A percentile compares a stretch with the other conserved stretches of the same genome.
Evolutionary conservation across 1,139 yeast genomes (phyloP).

Genomic region (Geotrichum citri-aurantii): DNA sequence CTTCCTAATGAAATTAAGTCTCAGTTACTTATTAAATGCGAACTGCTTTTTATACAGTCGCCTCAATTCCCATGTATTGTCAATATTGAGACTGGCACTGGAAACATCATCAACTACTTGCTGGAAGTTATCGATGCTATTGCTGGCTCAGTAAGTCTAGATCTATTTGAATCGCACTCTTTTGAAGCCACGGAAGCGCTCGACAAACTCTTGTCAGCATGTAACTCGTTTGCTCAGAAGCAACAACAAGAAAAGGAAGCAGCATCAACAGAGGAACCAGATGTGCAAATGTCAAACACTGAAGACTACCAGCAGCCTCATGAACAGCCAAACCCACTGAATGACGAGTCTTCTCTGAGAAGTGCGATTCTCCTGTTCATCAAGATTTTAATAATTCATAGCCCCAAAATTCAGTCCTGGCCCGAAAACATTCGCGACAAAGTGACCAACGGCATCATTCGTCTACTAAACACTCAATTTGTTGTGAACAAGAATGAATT

Average conservation of each 20-base stretch:
- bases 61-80: conserved; percentile 43
- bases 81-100: conserved; percentile 22
- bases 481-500: conserved; percentile 22
- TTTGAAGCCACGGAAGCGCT: conserved; percentile 23
- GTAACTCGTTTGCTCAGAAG: conserved; percentile 17
- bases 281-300: neutral
- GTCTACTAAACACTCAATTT: conserved; percentile 35
- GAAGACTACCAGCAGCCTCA: neutral
- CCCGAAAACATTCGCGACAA: conserved; percentile 31
- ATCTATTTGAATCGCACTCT: conserved; percentile 22
- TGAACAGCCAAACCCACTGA: neutral
- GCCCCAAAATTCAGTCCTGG: conserved; percentile 25
- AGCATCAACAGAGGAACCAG: neutral
- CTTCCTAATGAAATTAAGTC: conserved; percentile 35
- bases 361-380: conserved; percentile 41
- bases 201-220: conserved; percentile 22
- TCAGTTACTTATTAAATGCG: conserved; percentile 37
- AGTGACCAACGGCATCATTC: conserved; percentile 41
- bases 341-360: conserved; percentile 2
- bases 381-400: conserved; percentile 55
- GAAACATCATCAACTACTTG: conserved; percentile 21
- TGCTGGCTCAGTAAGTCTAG: conserved; percentile 25
- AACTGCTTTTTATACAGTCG: conserved; percentile 42
- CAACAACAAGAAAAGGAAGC: neutral
- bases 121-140: conserved; percentile 31